Evolutionary conservation across 2,329 filamentous ascomycete species (phyloP).

Genomic region (Proliferodiscus dingleyae): DNA sequence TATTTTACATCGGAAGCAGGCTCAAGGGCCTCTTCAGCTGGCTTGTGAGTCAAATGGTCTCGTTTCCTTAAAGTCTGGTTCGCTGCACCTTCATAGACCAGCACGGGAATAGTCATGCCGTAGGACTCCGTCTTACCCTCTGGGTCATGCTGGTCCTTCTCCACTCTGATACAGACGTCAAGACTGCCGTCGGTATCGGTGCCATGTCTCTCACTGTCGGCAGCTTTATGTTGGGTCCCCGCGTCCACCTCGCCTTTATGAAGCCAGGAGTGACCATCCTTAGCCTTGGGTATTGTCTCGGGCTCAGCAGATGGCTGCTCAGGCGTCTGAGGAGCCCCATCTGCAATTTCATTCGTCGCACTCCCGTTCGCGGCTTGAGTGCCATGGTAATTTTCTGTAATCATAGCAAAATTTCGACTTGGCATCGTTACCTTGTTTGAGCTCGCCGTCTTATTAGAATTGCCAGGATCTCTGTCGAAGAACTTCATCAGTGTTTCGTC

Average conservation of each 20-base stretch:
- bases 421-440: conserved; percentile 87
- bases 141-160: conserved; percentile 78
- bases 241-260: conserved; percentile 73
- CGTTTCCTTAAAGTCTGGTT: conserved; percentile 16
- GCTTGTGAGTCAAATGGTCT: conserved; percentile 3
- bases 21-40: no score
- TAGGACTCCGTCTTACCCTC: conserved; percentile 78
- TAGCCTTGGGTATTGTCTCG: conserved; percentile 38
- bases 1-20: no score
- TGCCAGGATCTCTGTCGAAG: conserved; percentile 84
- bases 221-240: conserved; percentile 73
- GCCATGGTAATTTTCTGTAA: conserved; percentile 78
- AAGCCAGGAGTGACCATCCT: conserved; percentile 66
- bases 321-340: conserved; percentile 3
- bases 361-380: conserved; percentile 34
- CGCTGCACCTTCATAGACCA: conserved; percentile 22
- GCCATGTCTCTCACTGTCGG: conserved; percentile 50
- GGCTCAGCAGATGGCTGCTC: no score
- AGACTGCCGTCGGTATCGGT: conserved; percentile 56
- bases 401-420: conserved; percentile 86
- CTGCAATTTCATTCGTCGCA: conserved; percentile 15
- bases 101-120: conserved; percentile 71
- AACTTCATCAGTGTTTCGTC: conserved; percentile 93
- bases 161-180: conserved; percentile 80
- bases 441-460: conserved; percentile 63